Conservation (phyloP, 306 rosid species). For the Castanea sativa region DNA sequence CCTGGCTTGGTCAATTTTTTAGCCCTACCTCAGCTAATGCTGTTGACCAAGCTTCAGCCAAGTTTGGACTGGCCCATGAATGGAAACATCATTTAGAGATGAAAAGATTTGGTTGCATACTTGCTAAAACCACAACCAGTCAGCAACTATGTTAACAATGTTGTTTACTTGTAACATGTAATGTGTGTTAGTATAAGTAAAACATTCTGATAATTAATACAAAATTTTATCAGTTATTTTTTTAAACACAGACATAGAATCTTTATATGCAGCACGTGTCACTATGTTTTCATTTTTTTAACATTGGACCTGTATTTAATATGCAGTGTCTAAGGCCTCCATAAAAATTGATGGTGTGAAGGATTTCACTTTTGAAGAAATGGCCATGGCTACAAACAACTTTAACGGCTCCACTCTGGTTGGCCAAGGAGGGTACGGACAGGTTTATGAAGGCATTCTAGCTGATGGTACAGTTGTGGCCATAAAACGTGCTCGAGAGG, state of each 20-base stretch:
- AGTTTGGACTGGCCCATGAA: neutral
- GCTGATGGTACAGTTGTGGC: constrained; percentile 62
- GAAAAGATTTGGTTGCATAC: neutral
- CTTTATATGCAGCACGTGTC: neutral
- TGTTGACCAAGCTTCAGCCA: neutral
- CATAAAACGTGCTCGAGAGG: constrained; percentile 82
- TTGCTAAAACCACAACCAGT: neutral
- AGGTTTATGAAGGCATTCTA: constrained; percentile 71
- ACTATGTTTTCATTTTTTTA: neutral
- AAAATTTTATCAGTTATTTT: neutral
- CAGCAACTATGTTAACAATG: no score
- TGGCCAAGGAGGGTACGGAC: constrained; percentile 87
- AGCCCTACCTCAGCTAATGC: neutral
- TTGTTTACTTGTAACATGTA: no score
- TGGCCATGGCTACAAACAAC: constrained; percentile 60
- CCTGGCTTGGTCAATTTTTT: neutral
- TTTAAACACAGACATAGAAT: neutral
- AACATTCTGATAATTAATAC: neutral
- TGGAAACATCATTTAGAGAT: neutral
- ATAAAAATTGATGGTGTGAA: constrained; percentile 69
- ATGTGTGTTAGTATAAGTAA: no score
- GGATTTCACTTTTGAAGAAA: constrained; percentile 54
- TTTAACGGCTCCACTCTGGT: constrained; percentile 56
- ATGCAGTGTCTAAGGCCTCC: constrained; percentile 53
- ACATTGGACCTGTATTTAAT: constrained; percentile 19